Conservation (phyloP, 2,329 filamentous ascomycete species). For the Lecanicillium sp. region DNA sequence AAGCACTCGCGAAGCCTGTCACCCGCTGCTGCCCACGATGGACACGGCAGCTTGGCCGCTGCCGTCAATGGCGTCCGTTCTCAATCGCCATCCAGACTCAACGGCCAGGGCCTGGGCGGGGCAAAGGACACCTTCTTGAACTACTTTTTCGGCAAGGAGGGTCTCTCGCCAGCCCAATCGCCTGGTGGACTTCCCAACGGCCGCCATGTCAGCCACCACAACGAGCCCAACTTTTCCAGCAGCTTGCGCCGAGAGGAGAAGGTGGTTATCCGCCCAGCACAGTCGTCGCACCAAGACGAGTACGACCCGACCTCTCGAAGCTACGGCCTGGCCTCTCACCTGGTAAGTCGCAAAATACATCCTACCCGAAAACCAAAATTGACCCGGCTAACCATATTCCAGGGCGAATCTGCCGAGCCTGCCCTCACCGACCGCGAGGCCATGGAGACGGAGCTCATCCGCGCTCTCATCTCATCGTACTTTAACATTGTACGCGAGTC, state of each 20-base stretch:
- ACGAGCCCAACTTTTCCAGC: constrained; percentile 75
- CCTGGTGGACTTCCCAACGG: constrained; percentile 18
- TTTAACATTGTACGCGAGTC: constrained; percentile 98
- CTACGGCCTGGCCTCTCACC: constrained; percentile 40
- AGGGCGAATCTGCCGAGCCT: constrained; percentile 63
- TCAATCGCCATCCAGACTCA: constrained; percentile 54
- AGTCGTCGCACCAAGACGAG: constrained; percentile 32
- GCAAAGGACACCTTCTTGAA: constrained; percentile 89
- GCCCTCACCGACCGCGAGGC: constrained; percentile 92
- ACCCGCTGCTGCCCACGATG: constrained; percentile 66
- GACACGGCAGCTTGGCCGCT: constrained; percentile 50
- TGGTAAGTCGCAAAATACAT: constrained; percentile 44
- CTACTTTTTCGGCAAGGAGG: constrained; percentile 98
- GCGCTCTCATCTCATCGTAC: constrained; percentile 92
- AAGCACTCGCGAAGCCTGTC: constrained; percentile 68
- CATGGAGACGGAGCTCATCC: constrained; percentile 95
- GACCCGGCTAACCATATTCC: constrained; percentile 1
- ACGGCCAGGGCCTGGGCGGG: constrained; percentile 50
- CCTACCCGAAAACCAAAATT: too few species aligned
- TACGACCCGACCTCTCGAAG: constrained; percentile 32
- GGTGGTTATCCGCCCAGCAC: constrained; percentile 40
- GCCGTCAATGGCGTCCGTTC: constrained; percentile 62
- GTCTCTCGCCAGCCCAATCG: constrained; percentile 38
- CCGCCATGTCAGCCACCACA: constrained; percentile 70
- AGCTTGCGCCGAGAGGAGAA: constrained; percentile 69